phyloP scores from a whole-genome alignment of 176 grass and related monocot genomes.

The Bolboschoenus planiculmis region DNA sequence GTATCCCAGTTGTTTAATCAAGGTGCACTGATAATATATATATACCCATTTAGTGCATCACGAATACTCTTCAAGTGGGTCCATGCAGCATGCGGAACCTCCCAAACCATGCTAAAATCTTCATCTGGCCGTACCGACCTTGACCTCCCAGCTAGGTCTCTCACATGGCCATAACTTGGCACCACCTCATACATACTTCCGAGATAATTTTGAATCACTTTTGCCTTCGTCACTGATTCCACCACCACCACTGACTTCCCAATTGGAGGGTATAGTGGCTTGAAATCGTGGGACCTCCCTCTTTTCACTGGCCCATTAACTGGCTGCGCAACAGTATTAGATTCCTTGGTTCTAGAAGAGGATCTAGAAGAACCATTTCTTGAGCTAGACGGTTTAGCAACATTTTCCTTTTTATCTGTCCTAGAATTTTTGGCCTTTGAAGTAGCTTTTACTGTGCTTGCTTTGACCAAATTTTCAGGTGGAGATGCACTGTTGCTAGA shows the following conservation, averaged over 20 bases:
- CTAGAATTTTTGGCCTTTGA: not conserved
- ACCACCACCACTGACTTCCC: slow-evolving; percentile 91
- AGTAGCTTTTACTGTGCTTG: not conserved
- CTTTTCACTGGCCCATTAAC: not conserved
- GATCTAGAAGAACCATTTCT: not conserved
- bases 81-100: slow-evolving; percentile 92
- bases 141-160: slow-evolving; percentile 89
- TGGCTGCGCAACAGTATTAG: not conserved
- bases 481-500: slow-evolving; percentile 1
- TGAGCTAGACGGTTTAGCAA: not conserved
- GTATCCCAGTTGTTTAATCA: not conserved
- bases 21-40: not conserved
- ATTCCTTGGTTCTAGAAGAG: not conserved
- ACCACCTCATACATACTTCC: slow-evolving; percentile 80
- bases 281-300: slow-evolving; percentile 24
- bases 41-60: slow-evolving; percentile 73
- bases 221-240: slow-evolving; percentile 84
- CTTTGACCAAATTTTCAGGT: slow-evolving; percentile 9
- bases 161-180: slow-evolving; percentile 93
- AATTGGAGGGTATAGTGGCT: slow-evolving; percentile 67
- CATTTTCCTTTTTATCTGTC: not conserved
- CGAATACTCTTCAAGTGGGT: slow-evolving; percentile 94
- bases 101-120: slow-evolving; percentile 98
- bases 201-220: slow-evolving; percentile 97
- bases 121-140: slow-evolving; percentile 93